These are phyloP conservation scores for Olyra latifolia DNA, from an alignment of 176 grass and related monocot species.

Conservation along the genomic window DNA sequence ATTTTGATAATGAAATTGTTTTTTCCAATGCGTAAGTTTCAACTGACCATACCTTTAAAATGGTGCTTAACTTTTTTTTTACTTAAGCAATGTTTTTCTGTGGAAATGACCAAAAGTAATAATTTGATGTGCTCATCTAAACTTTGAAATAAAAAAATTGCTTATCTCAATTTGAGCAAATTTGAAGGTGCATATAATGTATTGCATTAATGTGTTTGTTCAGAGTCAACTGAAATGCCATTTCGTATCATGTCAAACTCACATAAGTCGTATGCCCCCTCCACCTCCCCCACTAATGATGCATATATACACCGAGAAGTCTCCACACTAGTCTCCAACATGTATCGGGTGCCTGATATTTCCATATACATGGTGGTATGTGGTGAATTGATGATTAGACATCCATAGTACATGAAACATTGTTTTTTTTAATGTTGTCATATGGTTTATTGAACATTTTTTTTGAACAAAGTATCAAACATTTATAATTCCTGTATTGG, in stretches of 20 bases:
- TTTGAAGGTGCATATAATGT: not conserved
- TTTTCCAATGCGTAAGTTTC: conserved; percentile 68
- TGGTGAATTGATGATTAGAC: not conserved
- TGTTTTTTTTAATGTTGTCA: not conserved
- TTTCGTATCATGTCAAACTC: not conserved
- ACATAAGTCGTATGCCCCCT: not conserved
- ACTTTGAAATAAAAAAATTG: not conserved
- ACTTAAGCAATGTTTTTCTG: not conserved
- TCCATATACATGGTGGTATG: not conserved
- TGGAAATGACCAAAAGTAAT: not conserved
- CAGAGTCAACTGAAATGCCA: not conserved
- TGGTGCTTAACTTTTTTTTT: conserved; percentile 3
- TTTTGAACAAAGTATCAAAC: too few species aligned
- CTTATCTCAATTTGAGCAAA: not conserved
- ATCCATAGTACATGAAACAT: not conserved
- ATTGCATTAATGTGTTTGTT: not conserved
- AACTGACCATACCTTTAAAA: not conserved
- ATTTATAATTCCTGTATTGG: not conserved
- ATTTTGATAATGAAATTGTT: conserved; percentile 54
- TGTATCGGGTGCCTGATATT: not conserved
- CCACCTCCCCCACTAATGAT: not conserved
- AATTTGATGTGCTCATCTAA: not conserved
- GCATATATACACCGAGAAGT: not conserved
- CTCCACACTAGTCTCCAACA: not conserved
- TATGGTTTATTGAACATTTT: not conserved